Evolutionary conservation across 805 yeast genomes (phyloP), one percentile per base, ranked within the genome.

Genomic region (Metschnikowia continentalis): DNA sequence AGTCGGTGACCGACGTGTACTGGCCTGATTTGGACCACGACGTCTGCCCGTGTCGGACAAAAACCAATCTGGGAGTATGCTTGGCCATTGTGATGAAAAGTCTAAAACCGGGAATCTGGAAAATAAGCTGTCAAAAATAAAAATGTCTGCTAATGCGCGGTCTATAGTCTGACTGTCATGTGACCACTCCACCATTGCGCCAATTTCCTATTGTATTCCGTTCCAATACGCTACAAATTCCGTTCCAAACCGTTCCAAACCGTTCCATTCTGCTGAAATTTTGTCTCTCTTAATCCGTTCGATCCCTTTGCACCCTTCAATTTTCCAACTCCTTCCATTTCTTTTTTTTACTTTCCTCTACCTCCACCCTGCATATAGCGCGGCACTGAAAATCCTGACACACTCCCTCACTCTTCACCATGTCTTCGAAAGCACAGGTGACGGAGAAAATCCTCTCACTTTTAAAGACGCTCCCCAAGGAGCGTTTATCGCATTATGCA

Each of bases 21-120:
- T 89, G 96, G 23, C 98, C 98, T 2, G 90, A 79, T 62, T 87
- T 84, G 42, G 97, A 91, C 98, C 98, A 91, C 67, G 85, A 96
- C 2, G 98, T 91, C 72, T 91, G 96, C 59, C 92, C 92, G 59
- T 87, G 94, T 65, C 94, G 89, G 46, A 86, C 79, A 56, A 86
- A 80, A 23, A 86, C 76, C 46, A 86, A 79, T 66, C 91, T 78
- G 32, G 91, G 91, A 11, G 87, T 76, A 14, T 54, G 57, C 35
- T 55, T 54, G 6, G 50, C 50, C 57, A 54, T 55, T 13, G 19
- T 37, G 36, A 42, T 8, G 30, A 26, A 26, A 26, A 26, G 30
- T 26, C 30, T 10, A 8, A 7, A 23, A 6, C 26, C 26, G 26
- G 26, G 8, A 23, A 8, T 26, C 11, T 3, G 30, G 30, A 8